Base-by-base conservation (phyloP, 1,139 yeast species). In the Suhomyces chickasaworum region DNA sequence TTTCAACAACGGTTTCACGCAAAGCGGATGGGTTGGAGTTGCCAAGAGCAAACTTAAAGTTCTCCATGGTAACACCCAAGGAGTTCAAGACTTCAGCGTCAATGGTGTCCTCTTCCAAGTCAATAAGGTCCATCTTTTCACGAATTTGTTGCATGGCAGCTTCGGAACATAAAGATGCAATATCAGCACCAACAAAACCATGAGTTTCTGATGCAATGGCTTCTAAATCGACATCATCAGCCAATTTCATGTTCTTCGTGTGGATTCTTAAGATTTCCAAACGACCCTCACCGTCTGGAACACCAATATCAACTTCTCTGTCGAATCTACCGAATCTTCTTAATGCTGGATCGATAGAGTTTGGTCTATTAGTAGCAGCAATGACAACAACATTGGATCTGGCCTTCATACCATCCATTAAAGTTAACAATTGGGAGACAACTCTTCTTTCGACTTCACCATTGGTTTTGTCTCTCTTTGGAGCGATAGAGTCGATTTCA, bases 391-490 rank as follows among this genome's bases (percentile, higher is more conserved):
- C 86, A 65, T 93, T 95, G 37, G 97, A 85, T 72, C 99, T 87
- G 18, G 98, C 97, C 75, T 93, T 93, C 99, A 93, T 93, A 78
- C 99, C 99, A 68, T 93, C 99, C 99, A 93, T 93, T 60, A 93
- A 81, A 21, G 99, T 93, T 66, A 93, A 82, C 64, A 93, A 80
- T 75, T 93, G 99, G 23, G 98, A 91, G 50, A 93, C 99, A 50
- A 93, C 99, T 77, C 99, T 87, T 75, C 99, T 86, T 64, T 75
- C 80, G 58, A 95, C 99, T 74, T 95, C 99, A 75, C 99, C 99
- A 65, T 93, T 93, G 47, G 99, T 91, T 83, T 95, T 95, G 77
- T 93, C 99, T 80, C 99, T 89, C 85, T 93, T 93, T 67, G 99
- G 99, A 46, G 99, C 99, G 64, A 93, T 95, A 12, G 98, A 91